These are phyloP conservation scores for Trichopus zeylanicus DNA, from an alignment of 116 monocot species.

Conservation along the genomic window DNA sequence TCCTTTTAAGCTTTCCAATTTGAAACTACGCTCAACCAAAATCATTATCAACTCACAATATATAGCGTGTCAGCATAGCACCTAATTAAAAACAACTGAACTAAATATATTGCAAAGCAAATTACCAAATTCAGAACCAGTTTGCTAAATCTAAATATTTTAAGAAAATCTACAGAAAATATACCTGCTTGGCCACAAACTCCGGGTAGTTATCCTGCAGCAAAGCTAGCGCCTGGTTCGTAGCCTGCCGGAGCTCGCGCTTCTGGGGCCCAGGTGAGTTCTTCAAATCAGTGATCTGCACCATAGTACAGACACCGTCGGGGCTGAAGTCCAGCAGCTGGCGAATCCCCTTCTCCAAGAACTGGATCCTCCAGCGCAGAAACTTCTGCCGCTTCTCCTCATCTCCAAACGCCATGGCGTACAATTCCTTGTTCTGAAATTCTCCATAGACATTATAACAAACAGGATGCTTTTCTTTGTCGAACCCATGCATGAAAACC, in stretches of 20 bases:
- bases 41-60: too few species aligned
- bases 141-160: background rate
- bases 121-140: too few species aligned
- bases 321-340: slow-evolving; percentile 47
- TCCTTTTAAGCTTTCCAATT: too few species aligned
- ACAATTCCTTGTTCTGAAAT: slow-evolving; percentile 58
- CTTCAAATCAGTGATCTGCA: slow-evolving; percentile 70
- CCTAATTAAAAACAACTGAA: too few species aligned
- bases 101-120: too few species aligned
- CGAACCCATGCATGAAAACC: slow-evolving; percentile 33
- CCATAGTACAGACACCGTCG: slow-evolving; percentile 44
- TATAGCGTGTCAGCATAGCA: too few species aligned
- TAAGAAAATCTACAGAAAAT: background rate
- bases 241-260: slow-evolving; percentile 42
- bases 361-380: slow-evolving; percentile 36
- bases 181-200: slow-evolving; percentile 57
- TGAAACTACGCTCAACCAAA: too few species aligned
- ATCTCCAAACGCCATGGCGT: slow-evolving; percentile 36
- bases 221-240: slow-evolving; percentile 32
- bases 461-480: slow-evolving; percentile 45
- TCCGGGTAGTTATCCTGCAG: slow-evolving; percentile 80
- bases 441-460: slow-evolving; percentile 71
- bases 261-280: slow-evolving; percentile 41
- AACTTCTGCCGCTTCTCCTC: slow-evolving; percentile 43
- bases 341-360: slow-evolving; percentile 43